A percentile compares a stretch with the other conserved stretches of the same genome.
Conservation (phyloP, 176 grass and related monocot species). For the Oryza brachyantha region DNA sequence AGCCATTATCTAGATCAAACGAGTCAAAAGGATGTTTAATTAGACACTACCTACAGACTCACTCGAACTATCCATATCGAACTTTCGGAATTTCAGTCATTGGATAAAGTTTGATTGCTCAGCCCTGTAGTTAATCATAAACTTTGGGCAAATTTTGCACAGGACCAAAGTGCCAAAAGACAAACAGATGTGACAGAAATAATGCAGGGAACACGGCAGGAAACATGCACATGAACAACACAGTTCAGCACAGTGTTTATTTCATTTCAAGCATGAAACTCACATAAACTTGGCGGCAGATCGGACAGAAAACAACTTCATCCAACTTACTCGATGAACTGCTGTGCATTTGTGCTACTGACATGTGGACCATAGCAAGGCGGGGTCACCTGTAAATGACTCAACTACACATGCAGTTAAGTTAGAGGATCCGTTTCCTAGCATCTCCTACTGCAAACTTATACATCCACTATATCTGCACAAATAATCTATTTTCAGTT, state of each 20-base stretch:
- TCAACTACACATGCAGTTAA: too few relatives aligned
- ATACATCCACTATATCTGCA: neutral
- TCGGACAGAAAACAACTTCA: neutral
- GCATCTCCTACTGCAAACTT: too few relatives aligned
- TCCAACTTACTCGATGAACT: too few relatives aligned
- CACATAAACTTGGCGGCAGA: neutral
- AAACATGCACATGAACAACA: neutral
- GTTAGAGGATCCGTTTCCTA: too few relatives aligned
- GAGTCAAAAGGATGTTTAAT: neutral
- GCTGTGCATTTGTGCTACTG: too few relatives aligned
- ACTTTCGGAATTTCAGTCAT: neutral
- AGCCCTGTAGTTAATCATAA: neutral
- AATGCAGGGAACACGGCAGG: neutral
- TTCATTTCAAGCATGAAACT: neutral
- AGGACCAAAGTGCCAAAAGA: neutral
- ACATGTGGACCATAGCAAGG: too few relatives aligned
- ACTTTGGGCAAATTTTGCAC: neutral
- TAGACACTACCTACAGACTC: neutral
- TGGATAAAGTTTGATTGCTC: neutral
- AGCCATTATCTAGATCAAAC: neutral
- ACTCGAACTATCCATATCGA: neutral
- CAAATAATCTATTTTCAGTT: neutral
- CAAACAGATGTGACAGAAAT: neutral
- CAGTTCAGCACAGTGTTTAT: neutral
- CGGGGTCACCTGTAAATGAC: too few relatives aligned